Evolutionary conservation across 2,329 filamentous ascomycete genomes (phyloP).

Genomic region (Exophiala sideris): DNA sequence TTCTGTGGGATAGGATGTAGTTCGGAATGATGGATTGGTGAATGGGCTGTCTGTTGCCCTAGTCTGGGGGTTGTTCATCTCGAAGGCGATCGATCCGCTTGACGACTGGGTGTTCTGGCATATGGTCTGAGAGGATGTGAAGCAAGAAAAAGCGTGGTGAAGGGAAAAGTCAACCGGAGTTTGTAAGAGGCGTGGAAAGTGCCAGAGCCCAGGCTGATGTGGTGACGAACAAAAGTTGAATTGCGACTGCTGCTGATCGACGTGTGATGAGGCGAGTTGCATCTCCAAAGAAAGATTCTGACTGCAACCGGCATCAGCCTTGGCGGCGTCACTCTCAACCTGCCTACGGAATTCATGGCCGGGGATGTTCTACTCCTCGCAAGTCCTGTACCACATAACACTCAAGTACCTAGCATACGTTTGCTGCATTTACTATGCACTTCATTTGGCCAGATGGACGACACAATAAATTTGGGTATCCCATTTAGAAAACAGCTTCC

Average conservation of each 20-base stretch:
- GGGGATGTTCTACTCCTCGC: too few species aligned
- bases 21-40: conserved; percentile 6
- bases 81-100: conserved; percentile 7
- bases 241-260: neutral
- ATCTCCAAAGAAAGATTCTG: neutral
- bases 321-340: neutral
- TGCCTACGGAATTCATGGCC: too few species aligned
- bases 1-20: conserved; percentile 11
- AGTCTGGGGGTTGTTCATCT: conserved; percentile 26
- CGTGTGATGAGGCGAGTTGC: neutral
- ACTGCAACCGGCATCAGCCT: neutral
- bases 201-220: conserved; percentile 1
- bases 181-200: neutral
- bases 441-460: too few species aligned
- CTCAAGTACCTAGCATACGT: too few species aligned
- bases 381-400: too few species aligned
- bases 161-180: too few species aligned
- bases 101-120: conserved; percentile 5
- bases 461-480: too few species aligned
- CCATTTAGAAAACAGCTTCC: too few species aligned
- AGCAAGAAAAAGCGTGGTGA: too few species aligned
- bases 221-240: conserved; percentile 9
- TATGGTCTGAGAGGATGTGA: conserved; percentile 8
- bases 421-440: too few species aligned
- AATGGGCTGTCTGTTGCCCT: conserved; percentile 21